These are phyloP conservation scores for Metarhizium anisopliae DNA, from an alignment of 2,329 filamentous ascomycete species.

Conservation along the genomic window DNA sequence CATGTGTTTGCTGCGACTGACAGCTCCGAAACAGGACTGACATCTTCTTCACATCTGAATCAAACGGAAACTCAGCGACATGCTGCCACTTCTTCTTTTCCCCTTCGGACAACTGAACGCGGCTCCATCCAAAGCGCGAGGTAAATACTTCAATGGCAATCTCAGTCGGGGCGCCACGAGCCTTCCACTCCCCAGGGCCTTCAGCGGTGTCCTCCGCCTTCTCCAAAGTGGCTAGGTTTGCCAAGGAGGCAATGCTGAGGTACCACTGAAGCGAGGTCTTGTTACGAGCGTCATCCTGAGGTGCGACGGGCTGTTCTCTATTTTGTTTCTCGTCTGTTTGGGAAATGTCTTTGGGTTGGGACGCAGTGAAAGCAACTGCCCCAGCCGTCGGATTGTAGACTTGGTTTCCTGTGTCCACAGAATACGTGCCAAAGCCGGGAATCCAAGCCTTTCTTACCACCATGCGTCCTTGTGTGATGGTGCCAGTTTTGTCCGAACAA, in stretches of 20 bases:
- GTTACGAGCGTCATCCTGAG: slow-evolving; percentile 28
- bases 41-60: slow-evolving; percentile 51
- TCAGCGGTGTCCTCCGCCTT: slow-evolving; percentile 25
- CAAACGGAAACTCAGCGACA: slow-evolving; percentile 46
- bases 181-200: slow-evolving; percentile 26
- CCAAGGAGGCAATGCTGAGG: slow-evolving; percentile 49
- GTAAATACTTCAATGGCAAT: slow-evolving; percentile 51
- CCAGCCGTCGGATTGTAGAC: slow-evolving; percentile 20
- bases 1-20: slow-evolving; percentile 21
- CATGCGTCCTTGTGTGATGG: slow-evolving; percentile 25
- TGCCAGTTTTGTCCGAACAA: slow-evolving; percentile 22
- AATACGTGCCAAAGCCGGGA: slow-evolving; percentile 22
- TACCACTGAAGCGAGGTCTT: slow-evolving; percentile 36
- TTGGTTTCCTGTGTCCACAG: slow-evolving; percentile 19
- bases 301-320: slow-evolving; percentile 10
- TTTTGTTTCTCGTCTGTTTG: slow-evolving; percentile 6
- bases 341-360: slow-evolving; percentile 10
- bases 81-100: slow-evolving; percentile 24
- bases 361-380: slow-evolving; percentile 10
- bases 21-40: slow-evolving; percentile 39
- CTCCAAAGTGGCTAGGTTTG: slow-evolving; percentile 52
- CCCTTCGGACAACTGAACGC: slow-evolving; percentile 20
- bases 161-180: slow-evolving; percentile 42
- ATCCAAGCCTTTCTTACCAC: slow-evolving; percentile 21
- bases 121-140: slow-evolving; percentile 38